Percentiles rank a stretch among this genome's conserved stretches.
These are phyloP conservation scores for Arthrocladium fulminans DNA, from an alignment of 2,329 filamentous ascomycete species.

Conservation along the genomic window DNA sequence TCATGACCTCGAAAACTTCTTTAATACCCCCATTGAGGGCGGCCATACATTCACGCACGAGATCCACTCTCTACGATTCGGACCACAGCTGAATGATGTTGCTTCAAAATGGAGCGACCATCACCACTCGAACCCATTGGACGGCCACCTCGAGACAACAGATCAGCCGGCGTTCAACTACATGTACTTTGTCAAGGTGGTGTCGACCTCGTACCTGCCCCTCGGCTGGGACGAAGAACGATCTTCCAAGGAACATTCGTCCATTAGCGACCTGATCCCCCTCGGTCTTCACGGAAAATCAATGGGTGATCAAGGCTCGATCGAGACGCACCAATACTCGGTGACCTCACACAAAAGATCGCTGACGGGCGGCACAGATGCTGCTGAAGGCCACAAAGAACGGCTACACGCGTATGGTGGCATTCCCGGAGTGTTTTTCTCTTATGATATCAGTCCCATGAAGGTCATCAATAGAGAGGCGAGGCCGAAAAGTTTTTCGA, in stretches of 20 bases:
- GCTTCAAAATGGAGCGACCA: conserved; percentile 74
- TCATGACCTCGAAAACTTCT: conserved; percentile 94
- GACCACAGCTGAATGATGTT: conserved; percentile 71
- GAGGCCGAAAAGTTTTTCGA: conserved; percentile 76
- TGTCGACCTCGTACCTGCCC: conserved; percentile 88
- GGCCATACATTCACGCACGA: conserved; percentile 81
- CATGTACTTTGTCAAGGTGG: conserved; percentile 99
- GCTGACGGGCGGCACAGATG: conserved; percentile 71
- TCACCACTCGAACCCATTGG: conserved; percentile 77
- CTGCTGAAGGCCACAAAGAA: conserved; percentile 83
- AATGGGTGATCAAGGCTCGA: conserved; percentile 60
- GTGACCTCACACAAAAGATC: conserved; percentile 95
- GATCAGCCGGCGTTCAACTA: conserved; percentile 82
- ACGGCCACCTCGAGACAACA: conserved; percentile 67
- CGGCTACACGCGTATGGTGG: conserved; percentile 80
- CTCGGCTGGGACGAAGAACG: conserved; percentile 70
- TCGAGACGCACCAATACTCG: conserved; percentile 97
- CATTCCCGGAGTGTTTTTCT: conserved; percentile 97
- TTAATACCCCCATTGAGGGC: conserved; percentile 58
- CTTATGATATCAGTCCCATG: conserved; percentile 98
- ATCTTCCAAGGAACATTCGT: conserved; percentile 30
- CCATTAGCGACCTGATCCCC: conserved; percentile 46
- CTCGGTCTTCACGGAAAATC: conserved; percentile 63
- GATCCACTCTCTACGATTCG: conserved; percentile 85
- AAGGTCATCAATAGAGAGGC: conserved; percentile 97